Base-by-base conservation (phyloP, 164 flowering plant genomes). In the Dillenia turbinata region DNA sequence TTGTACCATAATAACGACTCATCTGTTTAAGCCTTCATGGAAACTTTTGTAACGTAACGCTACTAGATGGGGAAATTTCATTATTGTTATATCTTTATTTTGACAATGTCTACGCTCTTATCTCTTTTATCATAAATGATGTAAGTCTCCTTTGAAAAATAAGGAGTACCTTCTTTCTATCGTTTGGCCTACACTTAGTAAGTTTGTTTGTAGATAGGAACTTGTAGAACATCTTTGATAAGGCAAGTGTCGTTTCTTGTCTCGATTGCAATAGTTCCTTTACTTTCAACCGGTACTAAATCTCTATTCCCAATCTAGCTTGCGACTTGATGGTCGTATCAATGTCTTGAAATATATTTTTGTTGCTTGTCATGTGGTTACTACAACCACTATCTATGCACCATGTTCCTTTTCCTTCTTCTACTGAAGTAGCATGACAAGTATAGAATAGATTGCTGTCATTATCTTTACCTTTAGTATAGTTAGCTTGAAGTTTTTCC, bases 311-410 rank as follows among this genome's bases (percentile, higher is more conserved):
- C 58, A 55, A 17, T 26, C 14, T 2, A 19, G 19, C 14, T 19
- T 10, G 58, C 1, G 26, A 10, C 7, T 24, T 26, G 43, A 24
- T 17, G 33, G 58, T 8, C 1, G 33, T 55, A 5, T 55, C 58
- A 15, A 17, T 9, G 7, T 55, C 10, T 7, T 1, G 9, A 26
- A 57, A 57, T 12, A 40, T 40, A 44, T n/a, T 40, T 12, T 14
- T 9, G 12, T 57, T 44, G 11, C 46, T 44, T 2, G 47, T 57
- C 60, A 57, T 57, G 47, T 57, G 60, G 9, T 57, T 57, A 10
- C 26, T 24, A 24, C 26, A 24, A 24, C 26, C 26, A 24, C 3
- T 24, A 24, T 24, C 26, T 24, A 24, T 24, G 3, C 3, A 24
- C 26, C 26, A 24, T 24, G 26, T 24, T n/a, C n/a, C n/a, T n/a